These are phyloP conservation scores for Alloascoidea africana DNA, from an alignment of 805 yeast genomes.

Conservation along the genomic window DNA sequence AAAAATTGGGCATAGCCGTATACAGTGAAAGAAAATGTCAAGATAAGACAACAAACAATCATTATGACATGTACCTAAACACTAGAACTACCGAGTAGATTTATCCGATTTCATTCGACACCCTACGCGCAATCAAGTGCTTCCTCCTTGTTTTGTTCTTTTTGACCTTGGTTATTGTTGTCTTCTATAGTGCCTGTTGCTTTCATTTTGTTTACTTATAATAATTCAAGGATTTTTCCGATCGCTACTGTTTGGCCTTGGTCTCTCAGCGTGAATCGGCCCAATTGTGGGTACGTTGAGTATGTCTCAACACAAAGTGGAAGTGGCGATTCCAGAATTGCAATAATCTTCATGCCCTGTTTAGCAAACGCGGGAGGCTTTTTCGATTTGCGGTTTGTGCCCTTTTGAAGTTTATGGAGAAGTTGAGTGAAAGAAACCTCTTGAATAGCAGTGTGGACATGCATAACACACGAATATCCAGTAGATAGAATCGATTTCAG, in stretches of 20 bases:
- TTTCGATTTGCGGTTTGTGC: slow-evolving; percentile 91
- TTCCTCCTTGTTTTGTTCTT: too few relatives aligned
- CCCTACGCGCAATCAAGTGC: too few relatives aligned
- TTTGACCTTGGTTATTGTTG: too few relatives aligned
- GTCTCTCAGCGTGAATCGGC: slow-evolving; percentile 96
- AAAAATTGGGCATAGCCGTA: too few relatives aligned
- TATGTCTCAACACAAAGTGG: slow-evolving; percentile 92
- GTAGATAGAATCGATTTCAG: slow-evolving; percentile 86
- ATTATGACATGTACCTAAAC: too few relatives aligned
- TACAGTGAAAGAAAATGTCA: too few relatives aligned
- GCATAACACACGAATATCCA: slow-evolving; percentile 98
- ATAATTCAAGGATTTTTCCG: slow-evolving; percentile 88
- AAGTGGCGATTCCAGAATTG: slow-evolving; percentile 60
- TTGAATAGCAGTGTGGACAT: slow-evolving; percentile 95
- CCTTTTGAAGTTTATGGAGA: slow-evolving; percentile 89
- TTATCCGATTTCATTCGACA: too few relatives aligned
- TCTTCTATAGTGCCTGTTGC: too few relatives aligned
- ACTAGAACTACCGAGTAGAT: too few relatives aligned
- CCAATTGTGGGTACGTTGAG: slow-evolving; percentile 86
- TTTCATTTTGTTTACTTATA: too few relatives aligned
- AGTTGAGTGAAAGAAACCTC: slow-evolving; percentile 75
- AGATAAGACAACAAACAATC: too few relatives aligned
- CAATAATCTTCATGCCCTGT: slow-evolving; percentile 97
- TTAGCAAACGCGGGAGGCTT: slow-evolving; percentile 97
- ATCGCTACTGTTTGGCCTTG: slow-evolving; percentile 97